These are phyloP conservation scores for Pyrrhoderma noxium DNA, from an alignment of 1,284 basidiomycete species.

Conservation along the genomic window DNA sequence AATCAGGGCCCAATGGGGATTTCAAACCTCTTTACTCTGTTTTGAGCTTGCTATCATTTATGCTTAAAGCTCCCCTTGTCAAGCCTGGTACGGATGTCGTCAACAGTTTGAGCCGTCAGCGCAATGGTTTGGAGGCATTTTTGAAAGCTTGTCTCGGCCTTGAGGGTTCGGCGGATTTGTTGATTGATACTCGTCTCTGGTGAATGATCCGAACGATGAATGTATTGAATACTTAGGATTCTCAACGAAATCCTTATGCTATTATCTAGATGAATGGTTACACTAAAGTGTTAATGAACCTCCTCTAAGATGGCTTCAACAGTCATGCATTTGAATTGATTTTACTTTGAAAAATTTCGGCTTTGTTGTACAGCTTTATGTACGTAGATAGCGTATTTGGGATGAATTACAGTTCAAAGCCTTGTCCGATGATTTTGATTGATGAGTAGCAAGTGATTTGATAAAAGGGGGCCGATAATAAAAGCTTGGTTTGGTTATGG, in stretches of 20 bases:
- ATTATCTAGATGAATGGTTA: no score
- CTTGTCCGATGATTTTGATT: no score
- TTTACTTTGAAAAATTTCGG: no score
- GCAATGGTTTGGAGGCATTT: conserved; percentile 90
- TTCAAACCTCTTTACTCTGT: conserved; percentile 84
- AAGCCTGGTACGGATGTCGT: conserved; percentile 94
- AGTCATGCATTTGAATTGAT: no score
- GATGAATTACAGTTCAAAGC: no score
- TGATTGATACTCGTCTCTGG: conserved; percentile 86
- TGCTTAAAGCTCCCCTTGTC: conserved; percentile 97
- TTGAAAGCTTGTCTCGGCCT: conserved; percentile 88
- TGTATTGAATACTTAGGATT: neutral
- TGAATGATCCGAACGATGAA: conserved; percentile 35
- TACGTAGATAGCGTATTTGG: no score
- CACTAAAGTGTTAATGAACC: no score
- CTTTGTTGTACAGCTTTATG: no score
- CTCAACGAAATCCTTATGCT: neutral
- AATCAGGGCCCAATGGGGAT: conserved; percentile 29
- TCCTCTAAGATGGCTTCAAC: no score
- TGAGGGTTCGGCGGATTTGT: conserved; percentile 74
- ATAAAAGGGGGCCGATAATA: no score
- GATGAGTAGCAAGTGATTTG: no score
- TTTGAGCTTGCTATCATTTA: conserved; percentile 85
- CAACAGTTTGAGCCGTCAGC: conserved; percentile 92
- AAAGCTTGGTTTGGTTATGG: no score